These are phyloP conservation scores for Capsicum chinense DNA, from an alignment of 257 asterid species.

Conservation along the genomic window DNA sequence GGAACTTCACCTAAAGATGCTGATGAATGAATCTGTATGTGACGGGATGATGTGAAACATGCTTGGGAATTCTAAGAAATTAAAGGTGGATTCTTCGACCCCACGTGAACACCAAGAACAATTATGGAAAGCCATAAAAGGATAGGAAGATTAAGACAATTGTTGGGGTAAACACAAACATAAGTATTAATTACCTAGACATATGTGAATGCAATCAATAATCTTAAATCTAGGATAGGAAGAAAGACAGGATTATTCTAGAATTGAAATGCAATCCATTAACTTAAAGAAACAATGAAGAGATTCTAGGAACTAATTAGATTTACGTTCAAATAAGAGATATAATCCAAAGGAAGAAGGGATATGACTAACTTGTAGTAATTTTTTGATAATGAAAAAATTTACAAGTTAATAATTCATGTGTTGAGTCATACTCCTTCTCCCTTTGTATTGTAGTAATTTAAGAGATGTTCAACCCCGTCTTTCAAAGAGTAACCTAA, in stretches of 20 bases:
- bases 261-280: background rate
- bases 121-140: background rate
- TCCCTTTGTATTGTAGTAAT: background rate
- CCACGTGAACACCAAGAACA: background rate
- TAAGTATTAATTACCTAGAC: background rate
- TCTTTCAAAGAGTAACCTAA: background rate
- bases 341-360: background rate
- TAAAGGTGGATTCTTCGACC: conserved; percentile 6
- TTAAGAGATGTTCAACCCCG: background rate
- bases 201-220: background rate
- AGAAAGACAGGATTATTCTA: background rate
- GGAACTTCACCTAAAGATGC: conserved; percentile 43
- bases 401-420: no score
- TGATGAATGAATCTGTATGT: background rate
- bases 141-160: background rate
- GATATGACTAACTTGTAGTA: background rate
- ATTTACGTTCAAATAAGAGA: background rate
- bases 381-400: no score
- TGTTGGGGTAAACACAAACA: background rate
- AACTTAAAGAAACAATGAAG: background rate
- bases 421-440: no score
- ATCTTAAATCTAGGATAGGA: conserved; percentile 1
- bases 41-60: background rate
- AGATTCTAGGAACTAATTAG: background rate
- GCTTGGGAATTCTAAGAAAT: background rate